phyloP scores from a whole-genome alignment of 208 protist species.

The Sergeia podlipaevii region DNA sequence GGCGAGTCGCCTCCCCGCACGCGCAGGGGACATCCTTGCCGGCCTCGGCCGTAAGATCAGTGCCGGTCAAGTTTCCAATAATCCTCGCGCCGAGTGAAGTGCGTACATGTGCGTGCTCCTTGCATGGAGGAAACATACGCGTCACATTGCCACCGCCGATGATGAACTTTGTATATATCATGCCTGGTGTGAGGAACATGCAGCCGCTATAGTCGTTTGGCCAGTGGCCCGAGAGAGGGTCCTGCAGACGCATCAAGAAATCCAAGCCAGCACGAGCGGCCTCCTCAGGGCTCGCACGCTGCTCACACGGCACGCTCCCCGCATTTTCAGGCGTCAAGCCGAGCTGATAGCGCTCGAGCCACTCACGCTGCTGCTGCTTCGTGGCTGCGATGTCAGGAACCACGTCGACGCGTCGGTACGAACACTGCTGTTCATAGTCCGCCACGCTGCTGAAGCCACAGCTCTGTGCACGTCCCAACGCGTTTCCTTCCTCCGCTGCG shows the following conservation, averaged over 20 bases:
- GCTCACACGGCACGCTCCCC: constrained; percentile 1
- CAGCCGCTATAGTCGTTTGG: constrained; percentile 97
- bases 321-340: constrained; percentile 24
- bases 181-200: constrained; percentile 92
- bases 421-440: constrained; percentile 29
- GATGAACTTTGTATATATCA: constrained; percentile 93
- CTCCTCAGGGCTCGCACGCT: constrained; percentile 16
- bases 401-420: constrained; percentile 15
- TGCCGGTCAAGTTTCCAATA: not conserved
- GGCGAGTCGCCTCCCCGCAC: constrained; percentile 44
- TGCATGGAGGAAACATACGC: constrained; percentile 64
- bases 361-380: constrained; percentile 35
- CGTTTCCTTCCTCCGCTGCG: constrained; percentile 60
- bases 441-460: constrained; percentile 33
- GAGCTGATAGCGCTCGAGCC: constrained; percentile 72
- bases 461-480: constrained; percentile 42
- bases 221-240: constrained; percentile 96
- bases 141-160: constrained; percentile 39
- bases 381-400: constrained; percentile 24
- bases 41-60: constrained; percentile 5
- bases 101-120: not conserved
- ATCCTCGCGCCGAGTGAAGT: not conserved
- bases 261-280: constrained; percentile 62
- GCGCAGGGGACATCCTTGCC: constrained; percentile 33
- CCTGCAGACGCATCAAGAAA: constrained; percentile 77